phyloP scores from a whole-genome alignment of 257 asterid genomes.

The Agastache rugosa region DNA sequence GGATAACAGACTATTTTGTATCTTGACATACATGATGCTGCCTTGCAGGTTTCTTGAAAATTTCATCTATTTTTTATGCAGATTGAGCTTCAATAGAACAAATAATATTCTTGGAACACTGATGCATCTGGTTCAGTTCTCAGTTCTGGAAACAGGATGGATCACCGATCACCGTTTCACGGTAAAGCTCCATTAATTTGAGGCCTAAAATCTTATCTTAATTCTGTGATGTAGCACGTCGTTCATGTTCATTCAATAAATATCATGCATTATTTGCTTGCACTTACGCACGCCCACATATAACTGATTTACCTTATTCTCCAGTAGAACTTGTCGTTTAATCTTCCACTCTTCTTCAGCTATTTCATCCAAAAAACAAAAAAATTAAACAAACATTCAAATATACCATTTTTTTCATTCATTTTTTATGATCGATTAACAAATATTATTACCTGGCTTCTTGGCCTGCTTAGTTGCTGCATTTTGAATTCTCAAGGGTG shows the following conservation, averaged over 20 bases:
- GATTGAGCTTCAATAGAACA: constrained; percentile 6
- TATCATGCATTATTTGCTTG: neutral
- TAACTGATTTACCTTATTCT: constrained; percentile 63
- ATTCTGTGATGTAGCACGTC: neutral
- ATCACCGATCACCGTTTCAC: neutral
- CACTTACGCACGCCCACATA: neutral
- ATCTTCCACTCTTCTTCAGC: constrained; percentile 96
- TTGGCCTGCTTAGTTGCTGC: constrained; percentile 81
- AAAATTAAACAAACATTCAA: constrained; percentile 27
- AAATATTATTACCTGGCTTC: constrained; percentile 91
- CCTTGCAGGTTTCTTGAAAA: constrained; percentile 3
- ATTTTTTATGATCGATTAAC: neutral
- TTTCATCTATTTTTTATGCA: neutral
- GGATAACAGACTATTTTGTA: neutral
- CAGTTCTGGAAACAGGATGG: neutral
- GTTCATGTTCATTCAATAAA: neutral
- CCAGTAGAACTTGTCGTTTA: constrained; percentile 67
- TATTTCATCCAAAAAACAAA: constrained; percentile 48
- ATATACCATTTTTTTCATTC: neutral
- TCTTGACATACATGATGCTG: constrained; percentile 3
- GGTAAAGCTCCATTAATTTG: neutral
- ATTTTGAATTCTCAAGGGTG: constrained; percentile 53
- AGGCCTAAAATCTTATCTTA: neutral
- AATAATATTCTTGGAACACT: neutral
- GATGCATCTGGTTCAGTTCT: neutral